Evolutionary conservation across 805 yeast genomes (phyloP), one percentile per base, ranked within the genome.

Genomic region (Wickerhamiella cacticola): DNA sequence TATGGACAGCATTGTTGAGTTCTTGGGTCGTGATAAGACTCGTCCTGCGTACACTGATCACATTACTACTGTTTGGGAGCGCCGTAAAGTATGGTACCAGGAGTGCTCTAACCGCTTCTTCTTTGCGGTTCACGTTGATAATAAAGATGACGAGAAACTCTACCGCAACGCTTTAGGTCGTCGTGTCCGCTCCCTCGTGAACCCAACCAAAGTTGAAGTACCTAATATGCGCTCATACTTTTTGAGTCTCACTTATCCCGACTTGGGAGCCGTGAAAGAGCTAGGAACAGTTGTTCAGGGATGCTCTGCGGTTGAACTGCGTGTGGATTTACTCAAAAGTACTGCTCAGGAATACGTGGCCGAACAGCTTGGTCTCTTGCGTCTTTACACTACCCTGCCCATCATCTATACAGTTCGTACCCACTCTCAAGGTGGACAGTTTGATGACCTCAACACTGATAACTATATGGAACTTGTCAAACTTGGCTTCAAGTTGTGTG

Each of bases 1-100:
- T 57, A 74, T 89, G 52, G 79, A 78, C 49, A 82, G 84, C 55
- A 85, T 94, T 25, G 77, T 87, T 34, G 69, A 71, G 8, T 86
- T 84, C 63, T 72, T 92, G 54, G 73, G 78, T 47, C 65, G 69
- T 50, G 99, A 92, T 64, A 77, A 82, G 42, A 71, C 87, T 0
- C 75, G 99, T 61, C 99, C 99, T 13, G 83, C 95, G 1, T 88
- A 80, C 57, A 72, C 72, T 10, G 84, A 78, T 55, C 96, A 87
- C 58, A 79, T 87, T 56, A 71, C 72, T 54, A 77, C 75, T 24
- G 96, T 92, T 25, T 92, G 96, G 94, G 59, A 68, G 31, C 77
- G 87, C 61, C 77, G 99, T 64, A 81, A 83, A 63, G 59, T 65
- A 6, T 80, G 83, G 80, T 92, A 87, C 67, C 70, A 73, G 28